A percentile compares a stretch with the other conserved stretches of the same genome.
Evolutionary conservation across 2,329 filamentous ascomycete genomes (phyloP).

Genomic region (Rutstroemia sp.): DNA sequence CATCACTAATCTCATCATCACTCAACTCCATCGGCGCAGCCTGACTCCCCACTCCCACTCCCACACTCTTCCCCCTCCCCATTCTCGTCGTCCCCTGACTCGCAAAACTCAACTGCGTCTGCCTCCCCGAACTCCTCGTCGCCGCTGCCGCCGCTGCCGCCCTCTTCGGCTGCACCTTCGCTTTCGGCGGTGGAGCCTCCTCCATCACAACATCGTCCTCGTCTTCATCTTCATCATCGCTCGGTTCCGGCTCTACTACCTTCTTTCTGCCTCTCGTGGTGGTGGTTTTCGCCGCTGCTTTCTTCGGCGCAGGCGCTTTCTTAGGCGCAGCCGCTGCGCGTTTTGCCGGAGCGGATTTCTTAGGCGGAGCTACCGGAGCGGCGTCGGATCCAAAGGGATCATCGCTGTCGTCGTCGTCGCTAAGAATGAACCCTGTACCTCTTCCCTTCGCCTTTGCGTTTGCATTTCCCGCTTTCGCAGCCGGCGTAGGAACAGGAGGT

Average conservation of each 20-base stretch:
- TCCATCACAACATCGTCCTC: slow-evolving; percentile 43
- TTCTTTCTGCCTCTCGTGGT: slow-evolving; percentile 37
- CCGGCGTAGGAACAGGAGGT: slow-evolving; percentile 24
- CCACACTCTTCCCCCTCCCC: background rate
- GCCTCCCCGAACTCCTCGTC: slow-evolving; percentile 31
- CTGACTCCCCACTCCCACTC: background rate
- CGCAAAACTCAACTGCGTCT: slow-evolving; percentile 45
- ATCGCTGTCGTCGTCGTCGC: slow-evolving; percentile 43
- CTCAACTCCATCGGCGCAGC: slow-evolving; percentile 46
- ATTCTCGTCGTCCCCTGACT: slow-evolving; percentile 31
- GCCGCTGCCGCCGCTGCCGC: slow-evolving; percentile 11
- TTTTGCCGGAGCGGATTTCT: slow-evolving; percentile 26
- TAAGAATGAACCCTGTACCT: slow-evolving; percentile 2
- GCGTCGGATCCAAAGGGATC: slow-evolving; percentile 32
- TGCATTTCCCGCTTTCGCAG: slow-evolving; percentile 20
- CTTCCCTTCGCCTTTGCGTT: background rate
- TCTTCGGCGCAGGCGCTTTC: slow-evolving; percentile 32
- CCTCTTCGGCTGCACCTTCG: slow-evolving; percentile 30
- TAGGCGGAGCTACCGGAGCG: background rate
- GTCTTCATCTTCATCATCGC: slow-evolving; percentile 41
- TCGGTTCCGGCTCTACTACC: slow-evolving; percentile 23
- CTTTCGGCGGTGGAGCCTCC: slow-evolving; percentile 31
- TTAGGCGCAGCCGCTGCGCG: slow-evolving; percentile 33
- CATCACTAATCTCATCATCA: slow-evolving; percentile 56
- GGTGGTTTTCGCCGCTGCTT: slow-evolving; percentile 33